Conservation (phyloP, 495 filamentous ascomycete species). For the Daldinia decipiens region DNA sequence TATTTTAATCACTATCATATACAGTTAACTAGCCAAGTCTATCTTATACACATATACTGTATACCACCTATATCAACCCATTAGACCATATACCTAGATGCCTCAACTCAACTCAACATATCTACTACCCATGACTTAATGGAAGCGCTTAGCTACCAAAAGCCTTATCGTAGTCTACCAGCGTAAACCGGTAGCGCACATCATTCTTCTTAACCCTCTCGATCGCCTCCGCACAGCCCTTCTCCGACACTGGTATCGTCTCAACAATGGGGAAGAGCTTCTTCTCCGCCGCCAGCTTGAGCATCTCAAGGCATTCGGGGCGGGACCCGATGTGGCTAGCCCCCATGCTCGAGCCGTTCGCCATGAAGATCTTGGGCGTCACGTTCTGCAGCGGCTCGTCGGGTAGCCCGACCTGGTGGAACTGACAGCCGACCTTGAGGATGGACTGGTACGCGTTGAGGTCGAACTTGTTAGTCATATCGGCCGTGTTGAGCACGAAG, state of each 20-base stretch:
- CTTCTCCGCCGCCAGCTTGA: constrained; percentile 79
- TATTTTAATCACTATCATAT: neutral
- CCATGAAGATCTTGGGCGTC: constrained; percentile 68
- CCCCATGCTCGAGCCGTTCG: constrained; percentile 71
- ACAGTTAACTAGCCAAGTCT: neutral
- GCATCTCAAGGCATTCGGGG: constrained; percentile 77
- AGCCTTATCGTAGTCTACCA: constrained; percentile 72
- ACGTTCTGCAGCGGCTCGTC: constrained; percentile 71
- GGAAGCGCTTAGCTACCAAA: constrained; percentile 55
- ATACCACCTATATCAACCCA: neutral
- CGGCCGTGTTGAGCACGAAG: constrained; percentile 77
- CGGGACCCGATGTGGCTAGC: constrained; percentile 77
- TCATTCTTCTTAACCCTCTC: constrained; percentile 73
- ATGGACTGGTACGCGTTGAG: constrained; percentile 70
- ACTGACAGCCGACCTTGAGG: constrained; percentile 74
- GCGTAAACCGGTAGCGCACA: constrained; percentile 72
- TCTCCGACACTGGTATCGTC: constrained; percentile 73
- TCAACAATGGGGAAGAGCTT: constrained; percentile 76
- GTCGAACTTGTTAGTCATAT: constrained; percentile 74
- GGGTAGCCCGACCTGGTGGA: constrained; percentile 79
- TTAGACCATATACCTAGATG: too few species aligned
- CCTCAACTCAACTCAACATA: neutral
- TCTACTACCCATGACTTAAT: too few species aligned
- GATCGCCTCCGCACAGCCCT: constrained; percentile 77
- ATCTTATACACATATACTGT: neutral